These are phyloP conservation scores for Mycena leptocephala DNA, from an alignment of 768 basidiomycete genomes.

Conservation along the genomic window DNA sequence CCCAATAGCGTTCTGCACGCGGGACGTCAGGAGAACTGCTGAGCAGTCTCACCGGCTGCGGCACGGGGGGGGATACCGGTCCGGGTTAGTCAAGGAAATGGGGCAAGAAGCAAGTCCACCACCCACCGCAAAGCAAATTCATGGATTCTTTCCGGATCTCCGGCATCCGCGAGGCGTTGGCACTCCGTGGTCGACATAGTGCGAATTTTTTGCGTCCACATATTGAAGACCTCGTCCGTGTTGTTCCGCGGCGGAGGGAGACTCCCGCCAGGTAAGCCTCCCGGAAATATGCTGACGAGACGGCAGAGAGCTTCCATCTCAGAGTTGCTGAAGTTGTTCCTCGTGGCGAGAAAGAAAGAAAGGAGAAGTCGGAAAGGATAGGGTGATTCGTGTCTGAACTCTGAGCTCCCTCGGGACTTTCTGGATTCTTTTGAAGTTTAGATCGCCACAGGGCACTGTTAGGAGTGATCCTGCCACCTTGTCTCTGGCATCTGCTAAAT, in stretches of 20 bases:
- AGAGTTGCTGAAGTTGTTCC: neutral
- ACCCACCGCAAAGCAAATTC: conserved; percentile 11
- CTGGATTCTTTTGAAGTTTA: no score
- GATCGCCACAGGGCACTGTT: no score
- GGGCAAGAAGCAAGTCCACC: neutral
- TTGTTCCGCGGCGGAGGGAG: neutral
- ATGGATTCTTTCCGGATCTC: conserved; percentile 7
- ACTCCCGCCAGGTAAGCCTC: neutral
- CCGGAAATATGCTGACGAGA: neutral
- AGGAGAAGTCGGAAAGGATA: neutral
- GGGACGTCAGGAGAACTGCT: neutral
- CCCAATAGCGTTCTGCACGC: neutral
- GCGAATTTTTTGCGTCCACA: neutral
- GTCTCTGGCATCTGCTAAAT: no score
- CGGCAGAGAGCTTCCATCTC: neutral
- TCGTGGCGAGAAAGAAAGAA: neutral
- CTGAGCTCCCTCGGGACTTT: no score
- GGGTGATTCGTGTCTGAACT: no score
- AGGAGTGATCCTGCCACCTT: no score
- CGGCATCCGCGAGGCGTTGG: neutral
- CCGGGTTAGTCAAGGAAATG: neutral
- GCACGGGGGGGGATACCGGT: neutral
- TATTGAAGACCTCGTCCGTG: neutral
- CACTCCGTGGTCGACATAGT: neutral
- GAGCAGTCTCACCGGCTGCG: neutral